phyloP scores from a whole-genome alignment of 148 eudicot species.

The Polygonum aviculare region DNA sequence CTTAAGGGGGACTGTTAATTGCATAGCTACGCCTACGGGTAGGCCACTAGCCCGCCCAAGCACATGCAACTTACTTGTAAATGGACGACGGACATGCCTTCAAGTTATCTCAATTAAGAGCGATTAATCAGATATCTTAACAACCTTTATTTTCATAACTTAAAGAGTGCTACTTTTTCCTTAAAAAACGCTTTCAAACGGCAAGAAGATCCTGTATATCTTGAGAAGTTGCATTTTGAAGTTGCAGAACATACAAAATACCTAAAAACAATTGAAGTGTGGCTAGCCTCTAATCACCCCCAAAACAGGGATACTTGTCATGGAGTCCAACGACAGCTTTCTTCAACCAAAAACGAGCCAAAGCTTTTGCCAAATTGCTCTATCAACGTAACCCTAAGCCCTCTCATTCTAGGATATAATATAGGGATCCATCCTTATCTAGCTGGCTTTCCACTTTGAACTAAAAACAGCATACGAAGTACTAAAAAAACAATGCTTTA shows the following conservation, averaged over 20 bases:
- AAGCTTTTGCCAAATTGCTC: background rate
- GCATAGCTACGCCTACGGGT: background rate
- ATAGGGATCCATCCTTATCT: background rate
- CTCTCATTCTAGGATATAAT: background rate
- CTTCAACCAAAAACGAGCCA: background rate
- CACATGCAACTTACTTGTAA: background rate
- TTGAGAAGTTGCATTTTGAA: background rate
- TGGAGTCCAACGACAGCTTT: background rate
- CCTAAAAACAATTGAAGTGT: background rate
- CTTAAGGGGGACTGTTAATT: background rate
- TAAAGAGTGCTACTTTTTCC: background rate
- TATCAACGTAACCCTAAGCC: background rate
- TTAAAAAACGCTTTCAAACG: background rate
- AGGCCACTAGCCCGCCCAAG: background rate
- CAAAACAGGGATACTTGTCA: conserved; percentile 1
- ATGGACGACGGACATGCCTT: background rate
- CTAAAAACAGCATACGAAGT: too few relatives aligned
- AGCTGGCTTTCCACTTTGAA: too few relatives aligned
- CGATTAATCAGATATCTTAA: too few relatives aligned
- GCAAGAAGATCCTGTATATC: background rate
- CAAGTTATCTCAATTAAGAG: too few relatives aligned
- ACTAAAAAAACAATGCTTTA: background rate
- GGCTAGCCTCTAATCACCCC: background rate
- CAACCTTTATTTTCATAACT: background rate
- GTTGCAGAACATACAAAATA: background rate